A percentile compares a stretch with the other conserved stretches of the same genome.
Conservation (phyloP, 75 land plant species). For the Larix kaempferi region DNA sequence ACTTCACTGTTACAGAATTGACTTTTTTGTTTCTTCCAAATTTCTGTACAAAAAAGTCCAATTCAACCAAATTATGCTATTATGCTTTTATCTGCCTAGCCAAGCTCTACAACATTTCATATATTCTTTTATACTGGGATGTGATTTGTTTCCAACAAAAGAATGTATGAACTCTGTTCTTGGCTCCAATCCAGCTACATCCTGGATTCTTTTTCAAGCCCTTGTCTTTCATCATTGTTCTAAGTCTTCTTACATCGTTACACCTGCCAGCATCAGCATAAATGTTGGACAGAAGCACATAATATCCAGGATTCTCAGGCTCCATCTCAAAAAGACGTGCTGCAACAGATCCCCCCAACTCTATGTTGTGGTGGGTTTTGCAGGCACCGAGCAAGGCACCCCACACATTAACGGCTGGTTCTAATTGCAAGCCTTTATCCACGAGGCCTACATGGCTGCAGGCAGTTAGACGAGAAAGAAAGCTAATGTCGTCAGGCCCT, state of each 20-base stretch:
- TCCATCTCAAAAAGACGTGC: neutral
- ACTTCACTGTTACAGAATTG: too few species aligned
- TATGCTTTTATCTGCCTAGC: neutral
- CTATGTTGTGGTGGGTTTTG: neutral
- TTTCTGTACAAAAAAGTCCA: too few species aligned
- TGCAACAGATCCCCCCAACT: neutral
- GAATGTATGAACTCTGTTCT: neutral
- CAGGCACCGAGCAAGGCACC: slow-evolving; percentile 1
- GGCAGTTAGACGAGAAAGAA: slow-evolving; percentile 6
- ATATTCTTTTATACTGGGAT: too few species aligned
- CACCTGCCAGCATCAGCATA: slow-evolving; percentile 1
- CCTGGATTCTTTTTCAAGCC: neutral
- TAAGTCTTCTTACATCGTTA: neutral
- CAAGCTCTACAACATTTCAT: neutral
- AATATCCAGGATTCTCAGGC: neutral
- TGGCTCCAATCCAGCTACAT: neutral
- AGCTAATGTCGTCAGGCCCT: slow-evolving; percentile 8
- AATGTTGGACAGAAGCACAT: neutral
- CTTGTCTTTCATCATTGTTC: slow-evolving; percentile 8
- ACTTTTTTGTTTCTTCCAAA: too few species aligned
- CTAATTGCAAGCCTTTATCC: neutral
- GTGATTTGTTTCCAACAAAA: neutral
- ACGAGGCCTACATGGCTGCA: slow-evolving; percentile 11
- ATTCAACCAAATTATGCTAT: too few species aligned
- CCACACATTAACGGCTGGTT: neutral